These are phyloP conservation scores for Laetiporus sulphureus DNA, from an alignment of 1,284 basidiomycete species.

Conservation along the genomic window DNA sequence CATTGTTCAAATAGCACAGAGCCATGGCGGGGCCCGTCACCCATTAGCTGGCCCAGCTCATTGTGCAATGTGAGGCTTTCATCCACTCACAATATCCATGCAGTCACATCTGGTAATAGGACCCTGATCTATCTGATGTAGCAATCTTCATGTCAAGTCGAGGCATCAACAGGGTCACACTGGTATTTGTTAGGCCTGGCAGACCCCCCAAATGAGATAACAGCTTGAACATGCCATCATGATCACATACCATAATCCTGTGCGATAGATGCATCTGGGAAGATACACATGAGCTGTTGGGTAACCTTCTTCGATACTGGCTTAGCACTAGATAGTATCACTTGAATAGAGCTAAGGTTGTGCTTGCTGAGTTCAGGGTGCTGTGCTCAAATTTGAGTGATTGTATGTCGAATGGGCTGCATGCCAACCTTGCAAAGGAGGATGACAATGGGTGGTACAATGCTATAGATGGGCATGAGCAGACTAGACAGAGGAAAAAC, in stretches of 20 bases:
- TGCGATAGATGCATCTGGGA: slow-evolving; percentile 55
- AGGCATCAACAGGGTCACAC: slow-evolving; percentile 36
- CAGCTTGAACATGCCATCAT: no score
- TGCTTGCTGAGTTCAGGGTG: slow-evolving; percentile 62
- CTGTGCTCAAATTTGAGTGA: slow-evolving; percentile 25
- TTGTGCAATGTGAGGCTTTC: slow-evolving; percentile 32
- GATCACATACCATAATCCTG: slow-evolving; percentile 57
- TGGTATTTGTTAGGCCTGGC: slow-evolving; percentile 37
- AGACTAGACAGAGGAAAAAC: slow-evolving; percentile 10
- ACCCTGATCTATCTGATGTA: slow-evolving; percentile 31
- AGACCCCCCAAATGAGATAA: background rate
- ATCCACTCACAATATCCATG: slow-evolving; percentile 35
- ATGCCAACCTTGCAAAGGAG: slow-evolving; percentile 35
- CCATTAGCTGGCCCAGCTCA: slow-evolving; percentile 37
- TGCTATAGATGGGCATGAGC: slow-evolving; percentile 27
- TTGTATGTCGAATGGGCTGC: no score
- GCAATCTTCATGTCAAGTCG: slow-evolving; percentile 18
- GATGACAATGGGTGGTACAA: slow-evolving; percentile 58
- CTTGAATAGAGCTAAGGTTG: slow-evolving; percentile 52
- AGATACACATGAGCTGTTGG: slow-evolving; percentile 41
- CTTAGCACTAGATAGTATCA: slow-evolving; percentile 65
- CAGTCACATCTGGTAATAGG: slow-evolving; percentile 31
- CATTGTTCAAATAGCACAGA: slow-evolving; percentile 34
- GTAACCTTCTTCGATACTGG: slow-evolving; percentile 65
- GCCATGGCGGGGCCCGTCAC: slow-evolving; percentile 36